Conservation (phyloP, 441 rosid genomes). For the Manihot esculenta region DNA sequence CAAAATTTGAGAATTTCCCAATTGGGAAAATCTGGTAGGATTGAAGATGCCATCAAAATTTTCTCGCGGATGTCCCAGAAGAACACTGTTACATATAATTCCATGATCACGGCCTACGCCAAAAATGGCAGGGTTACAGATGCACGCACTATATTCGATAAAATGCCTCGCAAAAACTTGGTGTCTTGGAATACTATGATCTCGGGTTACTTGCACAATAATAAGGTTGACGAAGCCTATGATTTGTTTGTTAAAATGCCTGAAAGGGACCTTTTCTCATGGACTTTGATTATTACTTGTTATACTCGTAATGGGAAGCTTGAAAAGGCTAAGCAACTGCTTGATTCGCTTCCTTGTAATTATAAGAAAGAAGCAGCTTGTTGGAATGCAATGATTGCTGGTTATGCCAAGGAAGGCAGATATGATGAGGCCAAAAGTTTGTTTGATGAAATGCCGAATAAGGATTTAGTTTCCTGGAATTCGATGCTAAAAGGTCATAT, state of each 20-base stretch:
- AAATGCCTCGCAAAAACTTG: conserved; percentile 1
- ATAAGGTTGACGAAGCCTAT: not conserved
- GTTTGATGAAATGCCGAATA: not conserved
- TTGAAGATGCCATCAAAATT: conserved; percentile 33
- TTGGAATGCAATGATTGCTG: not conserved
- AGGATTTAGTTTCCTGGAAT: conserved; percentile 1
- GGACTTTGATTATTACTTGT: conserved; percentile 1
- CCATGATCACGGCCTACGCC: conserved; percentile 34
- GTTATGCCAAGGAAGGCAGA: not conserved
- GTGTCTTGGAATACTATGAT: conserved; percentile 2
- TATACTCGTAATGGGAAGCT: conserved; percentile 2
- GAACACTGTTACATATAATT: conserved; percentile 32
- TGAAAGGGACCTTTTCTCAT: not conserved
- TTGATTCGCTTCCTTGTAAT: not conserved
- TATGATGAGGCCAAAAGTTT: not conserved
- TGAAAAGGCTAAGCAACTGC: not conserved
- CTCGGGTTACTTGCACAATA: not conserved
- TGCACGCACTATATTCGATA: not conserved
- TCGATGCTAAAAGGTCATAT: not conserved
- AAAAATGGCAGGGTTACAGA: conserved; percentile 12
- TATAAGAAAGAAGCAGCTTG: not conserved
- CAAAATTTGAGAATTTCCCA: conserved; percentile 36
- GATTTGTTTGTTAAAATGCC: not conserved
- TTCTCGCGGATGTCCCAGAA: conserved; percentile 36
- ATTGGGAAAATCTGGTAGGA: conserved; percentile 31